A percentile compares a stretch with the other conserved stretches of the same genome.
Conservation (phyloP, 768 basidiomycete species). For the Termitomyces sp. region DNA sequence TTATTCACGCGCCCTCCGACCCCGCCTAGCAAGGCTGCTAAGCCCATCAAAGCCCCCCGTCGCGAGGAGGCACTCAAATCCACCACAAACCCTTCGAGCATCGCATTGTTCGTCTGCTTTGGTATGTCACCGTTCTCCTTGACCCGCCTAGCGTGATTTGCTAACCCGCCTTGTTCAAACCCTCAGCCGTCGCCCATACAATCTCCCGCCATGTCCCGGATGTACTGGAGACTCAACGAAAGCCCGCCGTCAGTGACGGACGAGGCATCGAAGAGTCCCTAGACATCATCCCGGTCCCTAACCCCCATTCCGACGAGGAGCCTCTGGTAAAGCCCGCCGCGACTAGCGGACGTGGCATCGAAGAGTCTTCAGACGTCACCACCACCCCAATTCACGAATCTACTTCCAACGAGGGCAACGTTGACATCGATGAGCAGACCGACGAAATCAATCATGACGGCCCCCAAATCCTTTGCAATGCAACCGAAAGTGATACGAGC, state of each 20-base stretch:
- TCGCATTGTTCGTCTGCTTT: neutral
- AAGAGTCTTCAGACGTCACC: neutral
- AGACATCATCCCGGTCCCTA: too few species aligned
- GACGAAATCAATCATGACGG: neutral
- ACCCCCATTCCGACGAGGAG: too few species aligned
- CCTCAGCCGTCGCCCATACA: neutral
- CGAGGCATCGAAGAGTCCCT: too few species aligned
- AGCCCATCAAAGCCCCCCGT: neutral
- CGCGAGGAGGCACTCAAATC: neutral
- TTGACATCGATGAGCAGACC: neutral
- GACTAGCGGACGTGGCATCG: neutral
- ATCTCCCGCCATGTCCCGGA: neutral
- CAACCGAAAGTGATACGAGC: too few species aligned
- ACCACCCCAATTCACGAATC: neutral
- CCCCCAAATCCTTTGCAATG: too few species aligned
- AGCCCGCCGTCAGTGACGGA: neutral
- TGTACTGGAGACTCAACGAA: neutral
- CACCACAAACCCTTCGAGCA: neutral
- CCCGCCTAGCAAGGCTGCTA: neutral
- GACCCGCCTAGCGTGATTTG: neutral
- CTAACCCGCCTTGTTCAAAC: neutral
- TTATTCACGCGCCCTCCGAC: neutral
- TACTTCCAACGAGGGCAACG: neutral
- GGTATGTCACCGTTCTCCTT: too few species aligned
- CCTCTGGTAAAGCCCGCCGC: neutral